A percentile compares a stretch with the other conserved stretches of the same genome.
Evolutionary conservation across 2,329 filamentous ascomycete species (phyloP).

Genomic region (Sporothrix dimorphospora): DNA sequence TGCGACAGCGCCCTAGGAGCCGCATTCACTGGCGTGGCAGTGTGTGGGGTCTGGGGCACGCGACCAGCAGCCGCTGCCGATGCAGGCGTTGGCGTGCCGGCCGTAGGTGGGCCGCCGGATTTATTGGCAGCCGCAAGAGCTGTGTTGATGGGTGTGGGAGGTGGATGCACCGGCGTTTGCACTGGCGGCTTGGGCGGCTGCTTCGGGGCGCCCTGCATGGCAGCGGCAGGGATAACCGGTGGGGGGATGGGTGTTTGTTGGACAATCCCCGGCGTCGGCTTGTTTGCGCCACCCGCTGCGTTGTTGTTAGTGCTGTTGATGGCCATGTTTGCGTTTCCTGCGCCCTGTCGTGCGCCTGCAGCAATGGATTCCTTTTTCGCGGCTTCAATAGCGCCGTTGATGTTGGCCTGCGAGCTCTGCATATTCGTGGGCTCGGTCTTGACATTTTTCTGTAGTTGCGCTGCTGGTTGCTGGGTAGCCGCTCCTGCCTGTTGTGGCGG

Average conservation of each 20-base stretch:
- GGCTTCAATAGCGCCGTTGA: conserved; percentile 51
- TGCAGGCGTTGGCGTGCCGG: conserved; percentile 54
- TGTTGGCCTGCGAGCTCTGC: conserved; percentile 45
- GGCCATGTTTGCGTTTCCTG: conserved; percentile 29
- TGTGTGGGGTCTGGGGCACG: conserved; percentile 53
- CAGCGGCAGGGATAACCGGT: conserved; percentile 33
- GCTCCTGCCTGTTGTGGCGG: conserved; percentile 26
- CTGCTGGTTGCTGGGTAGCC: conserved; percentile 18
- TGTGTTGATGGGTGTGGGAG: conserved; percentile 53
- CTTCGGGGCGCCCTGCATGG: conserved; percentile 32
- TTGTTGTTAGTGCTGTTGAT: conserved; percentile 25
- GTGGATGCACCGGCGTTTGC: conserved; percentile 36
- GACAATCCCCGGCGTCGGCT: conserved; percentile 24
- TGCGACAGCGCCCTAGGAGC: conserved; percentile 52
- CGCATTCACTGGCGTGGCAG: conserved; percentile 46
- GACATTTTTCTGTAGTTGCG: conserved; percentile 35
- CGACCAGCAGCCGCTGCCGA: conserved; percentile 41
- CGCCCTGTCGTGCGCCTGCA: conserved; percentile 37
- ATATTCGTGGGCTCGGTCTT: conserved; percentile 38
- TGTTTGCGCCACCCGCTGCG: background rate
- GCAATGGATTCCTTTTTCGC: conserved; percentile 49
- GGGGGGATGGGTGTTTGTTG: conserved; percentile 35
- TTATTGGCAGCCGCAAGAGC: conserved; percentile 46
- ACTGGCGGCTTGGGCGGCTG: conserved; percentile 36
- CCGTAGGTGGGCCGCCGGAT: conserved; percentile 44